Evolutionary conservation across 2,329 filamentous ascomycete species (phyloP), one percentile per base, ranked within the genome.

Genomic region (Cladosporium sp.): DNA sequence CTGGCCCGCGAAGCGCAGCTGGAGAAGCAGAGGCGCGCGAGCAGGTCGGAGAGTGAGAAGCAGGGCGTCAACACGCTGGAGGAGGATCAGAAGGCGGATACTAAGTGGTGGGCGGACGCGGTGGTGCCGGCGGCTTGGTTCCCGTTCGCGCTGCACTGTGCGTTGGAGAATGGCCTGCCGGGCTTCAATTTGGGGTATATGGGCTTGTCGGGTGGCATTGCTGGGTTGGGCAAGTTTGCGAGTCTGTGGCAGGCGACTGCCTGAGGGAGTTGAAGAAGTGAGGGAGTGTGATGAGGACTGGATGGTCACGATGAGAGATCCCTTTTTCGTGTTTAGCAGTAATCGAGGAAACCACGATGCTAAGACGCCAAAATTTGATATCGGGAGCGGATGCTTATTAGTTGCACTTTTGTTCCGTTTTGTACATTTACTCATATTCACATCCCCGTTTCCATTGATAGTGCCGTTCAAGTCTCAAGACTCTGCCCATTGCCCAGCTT

Each of bases 141-240:
- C 58, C 76, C 76, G 1, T 73, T 78, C 64, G 76, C 75, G 12
- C 61, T 72, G 60, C 75, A 78, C 45, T 77, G 73, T 58, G 72
- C 72, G 50, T 72, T 69, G 52, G 67, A 66, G 20, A 70, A 68
- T 22, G 76, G 76, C 0, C 59, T 78, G 20, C 76, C 76, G 0
- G 75, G 75, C 2, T 77, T 75, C 71, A 77, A 77, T 62, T 42
- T 76, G 60, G 76, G 76, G 1, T 66, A 71, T 52, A 77, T 78
- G 75, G 76, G 76, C 0, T 61, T 71, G 28, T 75, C 72, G 65
- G 76, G 76, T 51, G 64, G 71, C 40, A 67, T 77, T 30, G 76
- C 75, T 17, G 75, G 75, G 1, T 67, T 73, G 47, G 64, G 66
- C 12, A 69, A 68, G 64, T 69, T 68, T 25, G 60, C 65, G 59